Base-by-base conservation (phyloP, 2,329 filamentous ascomycete species). In the Colletotrichum sp. region DNA sequence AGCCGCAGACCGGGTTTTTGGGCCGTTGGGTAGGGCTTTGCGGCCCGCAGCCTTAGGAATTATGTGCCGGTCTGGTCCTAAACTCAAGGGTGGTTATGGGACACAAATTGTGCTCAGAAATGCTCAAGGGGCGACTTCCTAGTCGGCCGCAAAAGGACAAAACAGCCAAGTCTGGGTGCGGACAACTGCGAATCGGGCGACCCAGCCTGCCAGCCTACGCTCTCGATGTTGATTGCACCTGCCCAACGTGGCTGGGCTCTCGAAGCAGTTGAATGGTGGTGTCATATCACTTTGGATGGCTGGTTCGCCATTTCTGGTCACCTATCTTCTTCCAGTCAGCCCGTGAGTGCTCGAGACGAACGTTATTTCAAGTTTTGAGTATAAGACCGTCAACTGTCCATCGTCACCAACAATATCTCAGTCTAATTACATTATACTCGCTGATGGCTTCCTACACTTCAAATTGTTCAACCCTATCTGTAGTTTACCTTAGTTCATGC, bases 1-100 rank as follows among this genome's bases (percentile, higher is more conserved):
- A 52, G 68, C 69, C 55, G 44, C 21, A 49, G n/a, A 67, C 68
- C 72, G 36, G 72, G 72, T 66, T 24, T 65, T 62, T 75, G 72
- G 72, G 72, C 30, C 62, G 36, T 39, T 36, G 39, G 21, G 24
- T 52, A 63, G 30, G 36, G 30, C 18, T 44, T 49, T 26, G 55
- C 62, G 68, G 62, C 18, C 62, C 62, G 68, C 15, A 72, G 68
- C 55, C 62, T 72, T 68, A 30, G 12, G 36, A 24, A 28, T 18
- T 15, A 49, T n/a, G 36, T 36, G 8, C 39, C 21, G 28, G 24
- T 36, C 34, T 72, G 62, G 15, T n/a, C 3, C 52, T 62, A 13
- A 21, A 8, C 8, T n/a, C 28, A 30, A 62, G 60, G 68, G 21
- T 67, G 59, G 39, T 6, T 18, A 36, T 34, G 44, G 34, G 32